Evolutionary conservation across 176 grass and related monocot genomes (phyloP).

Genomic region (Lolium rigidum): DNA sequence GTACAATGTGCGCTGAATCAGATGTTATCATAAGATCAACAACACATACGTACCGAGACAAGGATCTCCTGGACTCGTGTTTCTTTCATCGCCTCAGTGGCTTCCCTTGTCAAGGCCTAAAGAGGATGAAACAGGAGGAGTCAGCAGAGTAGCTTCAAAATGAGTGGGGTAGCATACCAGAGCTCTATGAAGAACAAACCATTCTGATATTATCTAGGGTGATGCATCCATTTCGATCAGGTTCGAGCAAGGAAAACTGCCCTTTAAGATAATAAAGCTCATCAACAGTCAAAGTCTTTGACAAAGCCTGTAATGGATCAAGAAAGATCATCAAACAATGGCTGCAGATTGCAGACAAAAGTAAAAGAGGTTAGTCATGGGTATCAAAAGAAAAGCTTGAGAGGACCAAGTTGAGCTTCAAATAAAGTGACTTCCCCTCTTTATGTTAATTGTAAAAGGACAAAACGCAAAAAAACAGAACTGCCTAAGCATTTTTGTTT

Average conservation of each 20-base stretch:
- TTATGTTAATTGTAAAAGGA: neutral
- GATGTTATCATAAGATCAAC: conserved; percentile 6
- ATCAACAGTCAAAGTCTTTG: conserved; percentile 79
- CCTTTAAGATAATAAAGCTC: conserved; percentile 82
- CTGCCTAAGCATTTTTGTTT: neutral
- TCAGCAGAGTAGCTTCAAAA: conserved; percentile 17
- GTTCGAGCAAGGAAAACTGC: conserved; percentile 76
- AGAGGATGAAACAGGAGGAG: neutral
- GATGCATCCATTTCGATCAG: conserved; percentile 76
- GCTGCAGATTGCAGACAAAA: conserved; percentile 20
- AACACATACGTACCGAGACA: conserved; percentile 56
- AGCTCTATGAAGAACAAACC: conserved; percentile 49
- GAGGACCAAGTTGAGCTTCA: neutral
- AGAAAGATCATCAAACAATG: conserved; percentile 27
- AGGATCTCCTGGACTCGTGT: conserved; percentile 75
- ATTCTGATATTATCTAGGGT: conserved; percentile 83
- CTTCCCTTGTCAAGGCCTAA: conserved; percentile 72
- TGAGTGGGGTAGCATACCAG: neutral
- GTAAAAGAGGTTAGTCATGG: conserved; percentile 17
- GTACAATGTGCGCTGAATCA: conserved; percentile 24
- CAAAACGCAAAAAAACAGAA: neutral
- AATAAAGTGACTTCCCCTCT: neutral
- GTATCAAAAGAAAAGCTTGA: conserved; percentile 13
- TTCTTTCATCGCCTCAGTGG: conserved; percentile 85
- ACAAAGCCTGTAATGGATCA: conserved; percentile 66